phyloP scores from a whole-genome alignment of 306 rosid genomes.

The Acacia confusa region DNA sequence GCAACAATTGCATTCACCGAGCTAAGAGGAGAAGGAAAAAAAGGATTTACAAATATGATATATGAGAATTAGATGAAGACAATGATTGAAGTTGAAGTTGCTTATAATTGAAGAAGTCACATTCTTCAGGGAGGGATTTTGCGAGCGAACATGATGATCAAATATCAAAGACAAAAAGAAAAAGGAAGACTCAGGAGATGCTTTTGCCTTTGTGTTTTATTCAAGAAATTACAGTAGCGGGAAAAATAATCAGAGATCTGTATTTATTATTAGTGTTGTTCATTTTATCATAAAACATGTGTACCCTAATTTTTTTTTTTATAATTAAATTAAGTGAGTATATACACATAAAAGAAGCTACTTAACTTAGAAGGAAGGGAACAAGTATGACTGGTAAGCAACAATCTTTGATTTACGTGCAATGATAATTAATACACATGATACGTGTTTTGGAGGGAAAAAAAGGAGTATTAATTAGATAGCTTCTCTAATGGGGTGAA shows the following conservation, averaged over 20 bases:
- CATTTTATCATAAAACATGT: too few species aligned
- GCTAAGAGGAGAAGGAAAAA: not conserved
- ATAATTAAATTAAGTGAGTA: too few species aligned
- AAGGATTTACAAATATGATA: not conserved
- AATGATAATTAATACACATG: not conserved
- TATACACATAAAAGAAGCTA: not conserved
- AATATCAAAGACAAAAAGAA: constrained; percentile 5
- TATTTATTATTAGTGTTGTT: too few species aligned
- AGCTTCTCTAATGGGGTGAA: not conserved
- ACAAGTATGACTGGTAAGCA: not conserved
- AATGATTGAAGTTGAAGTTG: constrained; percentile 24
- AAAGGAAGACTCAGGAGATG: constrained; percentile 19
- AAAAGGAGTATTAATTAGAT: not conserved
- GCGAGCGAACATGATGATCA: not conserved
- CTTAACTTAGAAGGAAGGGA: not conserved
- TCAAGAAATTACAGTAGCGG: not conserved
- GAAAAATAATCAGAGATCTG: too few species aligned
- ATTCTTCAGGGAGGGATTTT: constrained; percentile 33
- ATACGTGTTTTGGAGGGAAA: not conserved
- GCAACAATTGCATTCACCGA: not conserved
- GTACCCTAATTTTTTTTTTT: too few species aligned
- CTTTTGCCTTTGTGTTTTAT: constrained; percentile 8
- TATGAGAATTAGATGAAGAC: not conserved
- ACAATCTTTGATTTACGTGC: not conserved
- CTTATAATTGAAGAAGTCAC: constrained; percentile 30